Evolutionary conservation across 495 filamentous ascomycete genomes (phyloP), one percentile per base, ranked within the genome.

Genomic region (Xylaria sp.): DNA sequence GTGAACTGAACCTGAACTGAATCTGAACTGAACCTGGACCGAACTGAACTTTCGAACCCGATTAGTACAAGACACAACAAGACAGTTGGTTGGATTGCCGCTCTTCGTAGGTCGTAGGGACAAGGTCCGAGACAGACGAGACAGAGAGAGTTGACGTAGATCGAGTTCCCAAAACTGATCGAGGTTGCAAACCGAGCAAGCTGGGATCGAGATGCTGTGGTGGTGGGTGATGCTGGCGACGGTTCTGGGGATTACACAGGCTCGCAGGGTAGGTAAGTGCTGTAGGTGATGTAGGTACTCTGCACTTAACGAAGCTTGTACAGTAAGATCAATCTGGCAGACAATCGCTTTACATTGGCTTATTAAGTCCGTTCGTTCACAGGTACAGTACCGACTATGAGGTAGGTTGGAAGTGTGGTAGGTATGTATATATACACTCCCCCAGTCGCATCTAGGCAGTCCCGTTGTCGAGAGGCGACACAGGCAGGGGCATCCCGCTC

Each of bases 191-290:
- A n/a, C 19, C 43, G 55, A 62, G 5, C 53, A 61, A 61, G 58
- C 53, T 55, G 58, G 64, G 63, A 65, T 67, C 61, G 67, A 73
- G 63, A 63, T 33, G 63, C 72, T 43, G 44, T 35, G 53, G 64
- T 70, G 37, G 67, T 74, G 50, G 59, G 40, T 69, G 35, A 59
- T 26, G 58, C 33, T 21, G 61, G 33, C 67, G 40, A 61, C 15
- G 59, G 31, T 31, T 41, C 40, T 35, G 35, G 53, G 43, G 40
- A 69, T 48, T 37, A 68, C 21, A 26, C 19, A 19, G 50, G 19
- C 21, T 55, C 46, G 33, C 19, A 53, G 35, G 37, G 65, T 53
- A 41, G 5, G 8, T 55, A 55, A 1, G 11, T 15, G n/a, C n/a
- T n/a, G n/a, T n/a, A n/a, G n/a, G n/a, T n/a, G n/a, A 21, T 8